Evolutionary conservation across 768 basidiomycete genomes (phyloP), one percentile per base, ranked within the genome.

Genomic region (Naganishia antarctica): DNA sequence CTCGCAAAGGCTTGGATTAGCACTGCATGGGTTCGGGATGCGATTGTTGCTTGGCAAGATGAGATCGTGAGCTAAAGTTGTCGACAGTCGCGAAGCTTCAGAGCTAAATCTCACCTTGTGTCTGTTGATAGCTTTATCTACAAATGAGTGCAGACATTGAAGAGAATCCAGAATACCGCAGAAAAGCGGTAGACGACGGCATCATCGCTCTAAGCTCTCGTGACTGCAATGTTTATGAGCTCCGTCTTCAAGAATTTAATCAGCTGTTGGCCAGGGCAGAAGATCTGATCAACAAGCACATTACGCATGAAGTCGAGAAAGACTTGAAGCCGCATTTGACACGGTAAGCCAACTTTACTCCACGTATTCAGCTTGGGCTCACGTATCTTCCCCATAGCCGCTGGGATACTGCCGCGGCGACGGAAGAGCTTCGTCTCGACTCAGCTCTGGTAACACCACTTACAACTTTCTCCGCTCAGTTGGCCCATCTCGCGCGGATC

Each of bases 1-100:
- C 79, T 98, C 45, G 86, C 89, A 69, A 91, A 96, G 73, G 93
- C 91, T 2, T 79, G 88, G 18, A 77, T 96, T 13, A 93, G 91
- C 71, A 86, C 89, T 1, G 83, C 81, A 63, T 91, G 87, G 76
- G 81, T 94, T 26, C 82, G 82, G 66, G 79, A 79, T 28, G 84
- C 84, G 2, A 84, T 96, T 82, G 83, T 84, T 58, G 77, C 75
- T 5, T 98, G 93, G 93, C 87, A 87, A 26, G 94, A 99, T 76
- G 92, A 97, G 46, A 68, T 88, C 74, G 93, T 96, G 66, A 70
- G 87, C 45, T 48, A 21, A 18, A 18, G 28, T n/a, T n/a, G 8
- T 21, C 53, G 11, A 0, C 23, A 13, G 13, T 26, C 18, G 29
- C 7, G 1, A 8, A 21, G 49, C 23, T 28, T 25, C 7, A 34